Base-by-base conservation (phyloP, 1,284 basidiomycete species). In the Austroboletus novae-zelandiae region DNA sequence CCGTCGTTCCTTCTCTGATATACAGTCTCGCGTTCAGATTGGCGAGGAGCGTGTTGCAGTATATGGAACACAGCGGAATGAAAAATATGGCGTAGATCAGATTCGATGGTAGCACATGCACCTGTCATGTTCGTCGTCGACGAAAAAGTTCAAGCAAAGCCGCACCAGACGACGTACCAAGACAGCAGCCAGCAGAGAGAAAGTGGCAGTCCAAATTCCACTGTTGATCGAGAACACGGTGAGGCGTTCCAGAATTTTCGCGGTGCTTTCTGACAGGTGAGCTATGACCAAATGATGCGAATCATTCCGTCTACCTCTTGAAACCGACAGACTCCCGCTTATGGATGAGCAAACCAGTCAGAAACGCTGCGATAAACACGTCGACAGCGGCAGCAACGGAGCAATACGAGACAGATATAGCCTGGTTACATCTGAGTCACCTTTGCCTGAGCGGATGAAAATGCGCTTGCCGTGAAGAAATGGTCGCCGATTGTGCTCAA, bases 1-100 rank as follows among this genome's bases (percentile, higher is more conserved):
- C 11, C 5, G 30, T 42, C 9, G 20, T 23, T 5, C 34, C 25
- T n/a, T 30, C 41, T 14, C 25, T 17, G 15, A 52, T n/a, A 17
- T 53, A 53, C 2, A 9, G 9, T 10, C 54, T 56, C 4, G 29
- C 49, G 23, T 53, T 53, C 27, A 53, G 10, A 29, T 47, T 52
- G 41, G 52, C 52, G 13, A 53, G 45, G 5, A 53, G 13, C 1
- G 49, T 45, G n/a, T 53, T 53, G 25, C 44, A 46, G 9, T 53
- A 53, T 0, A 53, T 35, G 18, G 44, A 37, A n/a, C 44, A 52
- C 13, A 53, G 34, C 0, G 52, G 45, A 13, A 35, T 34, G 10
- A 18, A 30, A 5, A 40, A 27, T 9, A 36, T 32, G 3, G 45
- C 3, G n/a, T 51, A 45, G 40, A 45, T 13, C 9, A 51, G 9